A percentile compares a stretch with the other conserved stretches of the same genome.
phyloP scores from a whole-genome alignment of 1,139 yeast genomes.

The Suzukiozyma palmioleophila region DNA sequence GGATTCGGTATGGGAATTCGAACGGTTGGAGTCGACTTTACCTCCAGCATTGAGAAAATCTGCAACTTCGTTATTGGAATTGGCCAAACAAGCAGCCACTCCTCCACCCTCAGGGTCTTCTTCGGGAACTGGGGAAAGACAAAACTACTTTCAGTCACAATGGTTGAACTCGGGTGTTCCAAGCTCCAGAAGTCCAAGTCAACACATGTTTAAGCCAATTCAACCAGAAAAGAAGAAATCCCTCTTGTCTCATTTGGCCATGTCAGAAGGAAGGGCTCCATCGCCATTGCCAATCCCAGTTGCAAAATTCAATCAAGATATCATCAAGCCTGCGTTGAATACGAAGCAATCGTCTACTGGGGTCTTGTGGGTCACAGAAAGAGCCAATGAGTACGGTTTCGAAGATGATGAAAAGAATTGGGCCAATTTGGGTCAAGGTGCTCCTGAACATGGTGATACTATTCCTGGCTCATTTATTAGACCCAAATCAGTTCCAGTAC shows the following conservation, averaged over 20 bases:
- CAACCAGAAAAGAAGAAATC: conserved; percentile 14
- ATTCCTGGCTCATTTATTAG: conserved; percentile 59
- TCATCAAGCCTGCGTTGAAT: conserved; percentile 59
- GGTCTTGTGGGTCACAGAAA: conserved; percentile 66
- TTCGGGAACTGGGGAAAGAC: conserved; percentile 9
- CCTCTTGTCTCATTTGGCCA: conserved; percentile 28
- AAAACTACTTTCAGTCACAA: conserved; percentile 15
- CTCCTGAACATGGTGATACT: conserved; percentile 64
- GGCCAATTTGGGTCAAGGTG: conserved; percentile 71
- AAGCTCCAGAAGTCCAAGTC: conserved; percentile 17
- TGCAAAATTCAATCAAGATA: conserved; percentile 42
- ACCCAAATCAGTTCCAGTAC: conserved; percentile 50
- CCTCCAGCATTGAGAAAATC: conserved; percentile 42
- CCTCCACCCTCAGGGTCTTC: conserved; percentile 1
- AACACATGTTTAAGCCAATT: conserved; percentile 5
- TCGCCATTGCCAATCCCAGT: conserved; percentile 53
- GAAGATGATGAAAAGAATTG: conserved; percentile 46
- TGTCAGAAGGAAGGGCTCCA: conserved; percentile 34
- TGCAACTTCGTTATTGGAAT: conserved; percentile 38
- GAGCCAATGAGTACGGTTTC: conserved; percentile 60
- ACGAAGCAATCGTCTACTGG: conserved; percentile 63
- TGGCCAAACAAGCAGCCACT: conserved; percentile 16
- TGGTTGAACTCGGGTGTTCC: conserved; percentile 16
- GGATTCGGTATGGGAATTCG: conserved; percentile 30
- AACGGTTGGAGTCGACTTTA: conserved; percentile 40